Conservation (phyloP, 768 basidiomycete genomes). For the Mycena vulgaris region DNA sequence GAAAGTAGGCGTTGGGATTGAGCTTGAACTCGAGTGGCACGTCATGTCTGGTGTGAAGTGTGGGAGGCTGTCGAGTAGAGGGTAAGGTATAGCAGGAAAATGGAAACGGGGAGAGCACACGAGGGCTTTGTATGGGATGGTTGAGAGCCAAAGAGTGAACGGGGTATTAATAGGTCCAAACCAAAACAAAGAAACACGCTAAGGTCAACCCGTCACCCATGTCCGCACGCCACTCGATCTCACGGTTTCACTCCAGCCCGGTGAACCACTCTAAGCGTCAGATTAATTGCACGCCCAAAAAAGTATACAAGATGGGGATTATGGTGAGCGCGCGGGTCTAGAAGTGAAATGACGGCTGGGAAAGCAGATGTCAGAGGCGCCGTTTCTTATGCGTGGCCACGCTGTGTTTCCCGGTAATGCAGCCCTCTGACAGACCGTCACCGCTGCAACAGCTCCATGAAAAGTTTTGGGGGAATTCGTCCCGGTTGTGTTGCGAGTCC, state of each 20-base stretch:
- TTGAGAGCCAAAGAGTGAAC: not conserved
- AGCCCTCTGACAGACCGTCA: constrained; percentile 55
- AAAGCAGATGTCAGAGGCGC: constrained; percentile 38
- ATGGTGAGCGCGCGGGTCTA: not conserved
- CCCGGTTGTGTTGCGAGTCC: constrained; percentile 58
- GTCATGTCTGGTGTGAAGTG: too few relatives aligned
- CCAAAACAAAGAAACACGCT: not conserved
- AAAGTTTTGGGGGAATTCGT: constrained; percentile 63
- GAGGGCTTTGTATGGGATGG: constrained; percentile 10
- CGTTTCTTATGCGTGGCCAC: constrained; percentile 52
- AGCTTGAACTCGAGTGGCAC: constrained; percentile 23
- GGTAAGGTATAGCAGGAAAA: not conserved
- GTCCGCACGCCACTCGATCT: not conserved
- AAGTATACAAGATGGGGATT: constrained; percentile 16
- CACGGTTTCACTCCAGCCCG: constrained; percentile 14
- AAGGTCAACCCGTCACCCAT: too few relatives aligned
- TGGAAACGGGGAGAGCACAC: not conserved
- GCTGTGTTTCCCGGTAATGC: constrained; percentile 56
- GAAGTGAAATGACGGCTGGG: constrained; percentile 6
- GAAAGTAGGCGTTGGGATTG: constrained; percentile 26
- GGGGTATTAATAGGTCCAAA: constrained; percentile 8
- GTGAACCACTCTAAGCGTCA: not conserved
- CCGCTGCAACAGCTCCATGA: constrained; percentile 67
- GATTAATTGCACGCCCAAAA: constrained; percentile 16
- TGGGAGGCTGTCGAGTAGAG: not conserved